Percentiles rank a stretch among this genome's conserved stretches.
Evolutionary conservation across 192 early-diverging fungal species (phyloP).

Genomic region (Rhizophagus prolifer): DNA sequence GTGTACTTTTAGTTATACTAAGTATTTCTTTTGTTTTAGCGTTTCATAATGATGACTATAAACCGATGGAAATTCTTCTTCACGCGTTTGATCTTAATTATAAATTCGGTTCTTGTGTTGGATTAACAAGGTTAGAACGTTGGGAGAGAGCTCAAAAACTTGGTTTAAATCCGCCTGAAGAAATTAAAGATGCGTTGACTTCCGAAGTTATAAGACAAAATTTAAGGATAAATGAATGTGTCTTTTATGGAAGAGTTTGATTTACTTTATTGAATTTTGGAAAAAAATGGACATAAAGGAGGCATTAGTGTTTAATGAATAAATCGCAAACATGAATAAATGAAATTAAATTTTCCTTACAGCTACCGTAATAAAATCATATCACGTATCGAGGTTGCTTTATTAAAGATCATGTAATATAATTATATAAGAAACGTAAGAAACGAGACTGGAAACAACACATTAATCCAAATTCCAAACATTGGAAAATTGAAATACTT

Average conservation of each 20-base stretch:
- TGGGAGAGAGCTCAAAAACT: conserved; percentile 55
- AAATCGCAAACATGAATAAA: too few relatives aligned
- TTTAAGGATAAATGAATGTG: not conserved
- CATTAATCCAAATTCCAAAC: too few relatives aligned
- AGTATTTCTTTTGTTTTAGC: not conserved
- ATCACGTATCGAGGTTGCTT: too few relatives aligned
- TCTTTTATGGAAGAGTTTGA: not conserved
- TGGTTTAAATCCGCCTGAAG: conserved; percentile 45
- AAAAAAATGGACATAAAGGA: too few relatives aligned
- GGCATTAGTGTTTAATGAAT: too few relatives aligned
- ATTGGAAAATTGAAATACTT: too few relatives aligned
- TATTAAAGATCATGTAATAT: too few relatives aligned
- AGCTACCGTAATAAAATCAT: too few relatives aligned
- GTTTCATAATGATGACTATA: conserved; percentile 30
- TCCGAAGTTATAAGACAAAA: not conserved
- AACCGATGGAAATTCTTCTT: conserved; percentile 30
- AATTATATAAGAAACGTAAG: too few relatives aligned
- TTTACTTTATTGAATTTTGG: not conserved
- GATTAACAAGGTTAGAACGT: conserved; percentile 51
- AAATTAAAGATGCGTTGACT: conserved; percentile 23
- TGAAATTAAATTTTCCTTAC: too few relatives aligned
- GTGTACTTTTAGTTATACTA: not conserved
- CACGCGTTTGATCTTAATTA: conserved; percentile 39
- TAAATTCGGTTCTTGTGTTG: conserved; percentile 50
- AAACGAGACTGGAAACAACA: too few relatives aligned